Evolutionary conservation across 441 rosid species (phyloP).

Genomic region (Populus trichocarpa): DNA sequence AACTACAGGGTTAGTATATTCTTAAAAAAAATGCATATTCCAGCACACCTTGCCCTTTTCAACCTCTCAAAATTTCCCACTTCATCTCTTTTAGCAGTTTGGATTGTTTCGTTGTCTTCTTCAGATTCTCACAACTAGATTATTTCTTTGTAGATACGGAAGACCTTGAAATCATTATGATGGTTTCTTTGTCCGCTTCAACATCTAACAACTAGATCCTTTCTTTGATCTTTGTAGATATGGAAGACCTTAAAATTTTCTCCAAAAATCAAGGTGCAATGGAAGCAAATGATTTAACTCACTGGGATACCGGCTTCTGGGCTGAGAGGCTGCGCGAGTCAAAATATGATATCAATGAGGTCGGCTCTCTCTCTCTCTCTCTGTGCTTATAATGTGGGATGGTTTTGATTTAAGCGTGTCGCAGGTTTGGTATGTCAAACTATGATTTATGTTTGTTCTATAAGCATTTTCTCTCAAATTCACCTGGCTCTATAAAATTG

Average conservation of each 20-base stretch:
- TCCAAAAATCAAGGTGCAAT: slow-evolving; percentile 66
- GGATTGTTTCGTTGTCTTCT: background rate
- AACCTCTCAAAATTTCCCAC: background rate
- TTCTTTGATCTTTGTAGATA: slow-evolving; percentile 38
- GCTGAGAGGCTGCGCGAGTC: slow-evolving; percentile 96
- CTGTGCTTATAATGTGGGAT: background rate
- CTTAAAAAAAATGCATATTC: background rate
- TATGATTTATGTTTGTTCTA: background rate
- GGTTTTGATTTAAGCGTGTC: background rate
- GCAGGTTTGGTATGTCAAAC: background rate
- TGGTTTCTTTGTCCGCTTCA: background rate
- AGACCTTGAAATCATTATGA: slow-evolving; percentile 44
- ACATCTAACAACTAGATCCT: background rate
- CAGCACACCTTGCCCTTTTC: background rate
- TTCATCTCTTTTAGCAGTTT: background rate
- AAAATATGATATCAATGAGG: slow-evolving; percentile 90
- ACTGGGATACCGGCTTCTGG: slow-evolving; percentile 95
- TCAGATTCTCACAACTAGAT: background rate
- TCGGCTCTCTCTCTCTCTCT: slow-evolving; percentile 9
- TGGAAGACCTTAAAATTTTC: slow-evolving; percentile 72
- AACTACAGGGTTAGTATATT: slow-evolving; percentile 3
- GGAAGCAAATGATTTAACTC: slow-evolving; percentile 65
- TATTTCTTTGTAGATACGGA: slow-evolving; percentile 54
- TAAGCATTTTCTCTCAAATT: background rate
- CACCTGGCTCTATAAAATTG: background rate